phyloP scores from a whole-genome alignment of 1,139 yeast species.

The Nakaseomyces glabratus region DNA sequence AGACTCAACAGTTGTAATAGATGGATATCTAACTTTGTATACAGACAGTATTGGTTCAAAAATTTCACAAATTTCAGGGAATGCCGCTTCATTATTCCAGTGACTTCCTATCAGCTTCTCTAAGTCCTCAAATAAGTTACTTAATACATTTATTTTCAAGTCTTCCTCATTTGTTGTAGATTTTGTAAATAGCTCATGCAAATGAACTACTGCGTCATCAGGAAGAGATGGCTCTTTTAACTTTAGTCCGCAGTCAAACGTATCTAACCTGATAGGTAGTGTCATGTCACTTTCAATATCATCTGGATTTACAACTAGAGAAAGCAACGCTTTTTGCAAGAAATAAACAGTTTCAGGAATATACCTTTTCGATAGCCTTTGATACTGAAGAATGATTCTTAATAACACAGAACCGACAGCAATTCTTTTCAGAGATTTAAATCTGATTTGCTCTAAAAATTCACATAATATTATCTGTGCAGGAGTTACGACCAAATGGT shows the following conservation, averaged over 20 bases:
- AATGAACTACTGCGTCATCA: conserved; percentile 12
- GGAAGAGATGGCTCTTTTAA: conserved; percentile 1
- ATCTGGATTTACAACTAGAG: conserved; percentile 35
- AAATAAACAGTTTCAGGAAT: conserved; percentile 70
- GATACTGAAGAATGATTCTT: conserved; percentile 60
- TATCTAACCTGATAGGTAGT: conserved; percentile 21
- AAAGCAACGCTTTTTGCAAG: conserved; percentile 43
- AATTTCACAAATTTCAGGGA: conserved; percentile 51
- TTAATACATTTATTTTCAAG: conserved; percentile 31
- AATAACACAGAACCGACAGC: conserved; percentile 52
- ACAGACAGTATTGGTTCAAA: conserved; percentile 25
- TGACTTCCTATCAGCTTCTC: conserved; percentile 15
- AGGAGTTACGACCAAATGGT: conserved; percentile 85
- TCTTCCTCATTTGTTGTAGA: conserved; percentile 15
- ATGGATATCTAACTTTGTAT: conserved; percentile 19
- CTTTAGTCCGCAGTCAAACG: conserved; percentile 18
- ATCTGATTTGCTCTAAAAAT: conserved; percentile 45
- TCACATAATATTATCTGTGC: conserved; percentile 66
- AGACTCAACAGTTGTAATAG: conserved; percentile 21
- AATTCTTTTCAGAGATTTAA: conserved; percentile 34
- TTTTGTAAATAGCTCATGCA: conserved; percentile 21
- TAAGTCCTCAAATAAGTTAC: conserved; percentile 26
- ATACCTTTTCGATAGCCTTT: conserved; percentile 67
- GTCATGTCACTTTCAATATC: conserved; percentile 7
- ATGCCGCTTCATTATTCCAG: conserved; percentile 11